Evolutionary conservation across 495 filamentous ascomycete genomes (phyloP).

Genomic region (Neurospora discreta): DNA sequence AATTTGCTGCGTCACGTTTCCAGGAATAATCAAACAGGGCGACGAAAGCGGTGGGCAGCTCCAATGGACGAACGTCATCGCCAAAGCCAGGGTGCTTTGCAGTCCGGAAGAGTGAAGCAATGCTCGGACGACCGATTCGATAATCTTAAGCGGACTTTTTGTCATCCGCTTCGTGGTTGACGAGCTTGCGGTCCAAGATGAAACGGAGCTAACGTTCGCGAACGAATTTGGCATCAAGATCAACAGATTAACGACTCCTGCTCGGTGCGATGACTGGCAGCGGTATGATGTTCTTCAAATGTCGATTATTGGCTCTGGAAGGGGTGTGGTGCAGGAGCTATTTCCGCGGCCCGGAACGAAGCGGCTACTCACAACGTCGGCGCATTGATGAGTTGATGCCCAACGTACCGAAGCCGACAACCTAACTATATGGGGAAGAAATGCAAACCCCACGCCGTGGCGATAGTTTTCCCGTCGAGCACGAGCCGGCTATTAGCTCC

Average conservation of each 20-base stretch:
- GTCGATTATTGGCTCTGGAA: neutral
- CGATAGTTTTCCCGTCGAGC: neutral
- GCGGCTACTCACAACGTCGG: neutral
- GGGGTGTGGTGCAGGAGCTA: neutral
- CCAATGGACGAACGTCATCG: constrained; percentile 43
- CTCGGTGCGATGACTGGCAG: neutral
- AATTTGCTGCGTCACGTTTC: constrained; percentile 40
- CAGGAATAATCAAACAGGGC: constrained; percentile 42
- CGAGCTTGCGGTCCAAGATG: neutral
- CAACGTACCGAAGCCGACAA: neutral
- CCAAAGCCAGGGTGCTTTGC: constrained; percentile 44
- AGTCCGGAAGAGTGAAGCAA: constrained; percentile 21
- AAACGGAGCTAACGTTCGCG: neutral
- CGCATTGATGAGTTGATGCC: neutral
- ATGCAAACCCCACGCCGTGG: neutral
- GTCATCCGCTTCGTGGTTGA: neutral
- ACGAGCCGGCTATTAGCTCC: neutral
- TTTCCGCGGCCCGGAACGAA: neutral
- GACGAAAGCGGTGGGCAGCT: constrained; percentile 43
- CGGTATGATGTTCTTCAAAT: neutral
- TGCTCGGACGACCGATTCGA: neutral
- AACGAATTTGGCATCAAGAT: neutral
- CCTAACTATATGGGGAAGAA: neutral
- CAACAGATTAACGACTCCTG: neutral
- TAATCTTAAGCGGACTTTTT: neutral